A percentile compares a stretch with the other conserved stretches of the same genome.
These are phyloP conservation scores for Crithidia acanthocephali DNA, from an alignment of 208 protist species.

Conservation along the genomic window DNA sequence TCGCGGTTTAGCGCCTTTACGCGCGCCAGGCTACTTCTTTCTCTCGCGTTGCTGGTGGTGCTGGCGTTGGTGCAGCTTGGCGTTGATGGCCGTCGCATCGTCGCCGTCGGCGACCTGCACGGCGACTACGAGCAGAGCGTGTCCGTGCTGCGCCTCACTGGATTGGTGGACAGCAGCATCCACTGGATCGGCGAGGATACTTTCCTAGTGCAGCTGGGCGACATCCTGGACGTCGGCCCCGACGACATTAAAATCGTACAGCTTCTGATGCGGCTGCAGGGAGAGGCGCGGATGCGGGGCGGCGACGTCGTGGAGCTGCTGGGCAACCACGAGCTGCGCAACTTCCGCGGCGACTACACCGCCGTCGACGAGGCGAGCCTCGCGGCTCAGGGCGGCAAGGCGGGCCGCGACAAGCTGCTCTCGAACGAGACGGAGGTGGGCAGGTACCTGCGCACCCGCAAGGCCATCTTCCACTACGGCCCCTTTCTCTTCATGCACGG, in stretches of 20 bases:
- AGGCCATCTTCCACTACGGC: constrained; percentile 77
- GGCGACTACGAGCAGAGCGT: constrained; percentile 86
- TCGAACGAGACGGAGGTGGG: constrained; percentile 76
- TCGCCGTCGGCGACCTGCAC: constrained; percentile 87
- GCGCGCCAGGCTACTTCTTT: background rate
- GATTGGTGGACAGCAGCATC: constrained; percentile 69
- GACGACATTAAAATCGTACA: constrained; percentile 77
- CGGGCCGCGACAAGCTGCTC: constrained; percentile 59
- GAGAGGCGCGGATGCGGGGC: constrained; percentile 60
- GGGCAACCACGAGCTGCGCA: constrained; percentile 93
- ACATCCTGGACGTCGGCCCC: constrained; percentile 91
- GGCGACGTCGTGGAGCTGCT: constrained; percentile 89
- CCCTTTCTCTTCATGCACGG: constrained; percentile 92
- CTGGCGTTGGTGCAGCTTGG: constrained; percentile 21
- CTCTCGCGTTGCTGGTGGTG: constrained; percentile 16
- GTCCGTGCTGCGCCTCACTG: constrained; percentile 64
- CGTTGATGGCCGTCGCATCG: constrained; percentile 58
- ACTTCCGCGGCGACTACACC: constrained; percentile 82
- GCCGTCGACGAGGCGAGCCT: constrained; percentile 73
- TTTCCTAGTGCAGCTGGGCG: constrained; percentile 88
- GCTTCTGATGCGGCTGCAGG: constrained; percentile 80
- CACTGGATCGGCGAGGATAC: constrained; percentile 84
- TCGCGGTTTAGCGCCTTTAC: background rate
- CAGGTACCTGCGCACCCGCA: constrained; percentile 76
- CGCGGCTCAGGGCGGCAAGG: constrained; percentile 48